A percentile compares a stretch with the other conserved stretches of the same genome.
These are phyloP conservation scores for Viola pubescens DNA, from an alignment of 441 rosid genomes.

Conservation along the genomic window DNA sequence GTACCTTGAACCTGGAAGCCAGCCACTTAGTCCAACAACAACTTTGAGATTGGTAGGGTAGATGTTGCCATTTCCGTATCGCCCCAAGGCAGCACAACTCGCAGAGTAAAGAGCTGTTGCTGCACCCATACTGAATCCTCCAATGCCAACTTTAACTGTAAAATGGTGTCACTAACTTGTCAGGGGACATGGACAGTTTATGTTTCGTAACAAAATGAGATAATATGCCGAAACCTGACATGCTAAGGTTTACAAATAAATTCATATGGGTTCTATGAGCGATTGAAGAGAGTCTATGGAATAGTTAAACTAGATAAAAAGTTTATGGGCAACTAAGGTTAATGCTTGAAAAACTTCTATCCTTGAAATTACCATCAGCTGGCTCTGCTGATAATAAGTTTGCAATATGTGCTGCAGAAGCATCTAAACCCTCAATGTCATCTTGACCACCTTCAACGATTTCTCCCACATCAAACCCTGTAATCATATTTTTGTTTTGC, in stretches of 20 bases:
- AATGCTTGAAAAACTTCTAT: conserved; percentile 6
- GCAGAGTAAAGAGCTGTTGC: conserved; percentile 85
- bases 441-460: conserved; percentile 64
- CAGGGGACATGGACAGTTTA: conserved; percentile 3
- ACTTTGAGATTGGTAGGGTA: conserved; percentile 59
- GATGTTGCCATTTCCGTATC: conserved; percentile 57
- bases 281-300: too few species aligned
- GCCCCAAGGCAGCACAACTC: conserved; percentile 59
- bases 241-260: too few species aligned
- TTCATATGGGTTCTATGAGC: too few species aligned
- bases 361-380: conserved; percentile 54
- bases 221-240: not conserved
- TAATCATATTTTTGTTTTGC: not conserved
- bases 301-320: not conserved
- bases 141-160: conserved; percentile 86
- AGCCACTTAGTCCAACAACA: conserved; percentile 75
- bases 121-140: conserved; percentile 99
- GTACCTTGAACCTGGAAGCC: conserved; percentile 92
- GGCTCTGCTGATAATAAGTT: conserved; percentile 85
- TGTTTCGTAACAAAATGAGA: conserved; percentile 1
- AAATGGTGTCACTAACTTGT: conserved; percentile 2
- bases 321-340: not conserved
- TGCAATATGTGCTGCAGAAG: conserved; percentile 82
- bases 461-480: conserved; percentile 92
- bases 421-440: conserved; percentile 85